Evolutionary conservation across 2,329 filamentous ascomycete genomes (phyloP).

Genomic region (Nothophoma quercina): DNA sequence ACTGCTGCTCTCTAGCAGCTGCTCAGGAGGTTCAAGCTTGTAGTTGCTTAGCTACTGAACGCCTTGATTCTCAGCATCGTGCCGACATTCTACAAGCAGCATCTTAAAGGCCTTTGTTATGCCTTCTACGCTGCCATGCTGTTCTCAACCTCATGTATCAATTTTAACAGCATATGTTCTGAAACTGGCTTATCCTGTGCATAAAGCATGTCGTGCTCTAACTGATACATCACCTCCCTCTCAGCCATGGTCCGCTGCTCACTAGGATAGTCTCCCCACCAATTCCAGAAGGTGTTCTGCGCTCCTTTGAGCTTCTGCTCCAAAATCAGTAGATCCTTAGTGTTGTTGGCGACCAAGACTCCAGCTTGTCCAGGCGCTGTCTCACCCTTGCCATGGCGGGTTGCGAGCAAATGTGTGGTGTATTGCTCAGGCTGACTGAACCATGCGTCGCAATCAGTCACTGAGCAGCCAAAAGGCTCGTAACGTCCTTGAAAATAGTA

Average conservation of each 20-base stretch:
- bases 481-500: background rate
- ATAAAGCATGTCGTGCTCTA: background rate
- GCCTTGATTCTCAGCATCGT: too few species aligned
- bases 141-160: too few species aligned
- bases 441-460: slow-evolving; percentile 1
- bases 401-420: background rate
- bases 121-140: too few species aligned
- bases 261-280: background rate
- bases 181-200: background rate
- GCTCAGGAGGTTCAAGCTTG: too few species aligned
- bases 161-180: background rate
- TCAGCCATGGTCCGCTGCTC: slow-evolving; percentile 1
- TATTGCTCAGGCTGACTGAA: background rate
- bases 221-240: slow-evolving; percentile 8
- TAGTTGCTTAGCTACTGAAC: too few species aligned
- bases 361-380: too few species aligned
- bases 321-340: background rate
- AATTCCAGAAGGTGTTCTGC: background rate
- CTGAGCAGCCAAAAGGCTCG: slow-evolving; percentile 3
- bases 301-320: background rate
- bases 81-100: too few species aligned
- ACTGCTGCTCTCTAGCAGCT: too few species aligned
- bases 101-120: too few species aligned
- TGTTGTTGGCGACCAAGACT: too few species aligned
- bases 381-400: background rate